Evolutionary conservation across 345 rosid genomes (phyloP), one percentile per base, ranked within the genome.

Genomic region (Hirschfeldia incana): DNA sequence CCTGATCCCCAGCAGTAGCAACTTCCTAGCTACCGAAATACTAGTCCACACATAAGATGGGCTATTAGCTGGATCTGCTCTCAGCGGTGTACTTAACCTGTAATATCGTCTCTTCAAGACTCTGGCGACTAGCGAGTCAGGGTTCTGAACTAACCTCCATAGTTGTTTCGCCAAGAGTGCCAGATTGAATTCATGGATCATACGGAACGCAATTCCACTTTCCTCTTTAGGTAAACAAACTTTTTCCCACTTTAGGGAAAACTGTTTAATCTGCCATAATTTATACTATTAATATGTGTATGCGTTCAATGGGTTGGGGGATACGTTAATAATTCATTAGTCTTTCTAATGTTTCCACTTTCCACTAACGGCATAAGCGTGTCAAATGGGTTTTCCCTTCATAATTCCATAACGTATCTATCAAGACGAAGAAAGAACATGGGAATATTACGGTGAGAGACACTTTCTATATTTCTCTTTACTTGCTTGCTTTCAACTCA

Each of bases 271-370:
- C 66, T 12, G 6, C 66, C n/a, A 8, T 58, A 2, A 58, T 10
- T n/a, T 36, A 27, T 27, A 53, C 60, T 53, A 53, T 60, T 5
- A 26, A 13, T 21, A 37, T 27, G 66, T 37, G 49, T n/a, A 21
- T 10, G 12, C 17, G 53, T 72, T 39, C 32, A 29, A 13, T 62
- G 21, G 39, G 39, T 62, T 30, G 2, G 2, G 2, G 2, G 65
- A 67, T 28, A 57, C 72, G 72, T 65, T 42, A 75, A 42, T 42
- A 15, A 66, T 9, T 46, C 32, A 55, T 36, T 28, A 75, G 66
- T 75, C 32, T 37, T 15, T 55, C 2, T 4, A 5, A 21, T 26
- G 65, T 65, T 51, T 55, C 17, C 30, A 51, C 28, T 65, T 51
- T 55, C 17, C 30, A 51, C 28, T 30, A 36, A 27, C 55, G 33